A percentile compares a stretch with the other conserved stretches of the same genome.
phyloP scores from a whole-genome alignment of 768 basidiomycete species.

The Rhodotorula kratochvilovae region DNA sequence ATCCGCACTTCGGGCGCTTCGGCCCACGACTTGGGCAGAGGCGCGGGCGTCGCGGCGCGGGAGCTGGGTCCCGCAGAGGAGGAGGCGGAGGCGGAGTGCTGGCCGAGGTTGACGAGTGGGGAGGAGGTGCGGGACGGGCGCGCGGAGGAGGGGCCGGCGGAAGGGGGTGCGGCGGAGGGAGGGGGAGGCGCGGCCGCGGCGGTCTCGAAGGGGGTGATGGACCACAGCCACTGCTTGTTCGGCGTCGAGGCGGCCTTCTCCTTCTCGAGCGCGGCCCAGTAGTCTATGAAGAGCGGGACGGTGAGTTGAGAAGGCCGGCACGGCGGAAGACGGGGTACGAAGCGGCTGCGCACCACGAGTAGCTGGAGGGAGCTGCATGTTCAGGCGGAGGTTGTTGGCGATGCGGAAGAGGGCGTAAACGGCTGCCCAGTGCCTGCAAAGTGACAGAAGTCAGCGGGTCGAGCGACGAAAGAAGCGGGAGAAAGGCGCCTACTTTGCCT shows the following conservation, averaged over 20 bases:
- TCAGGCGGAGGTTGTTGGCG: conserved; percentile 48
- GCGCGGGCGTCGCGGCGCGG: neutral
- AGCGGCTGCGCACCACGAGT: conserved; percentile 56
- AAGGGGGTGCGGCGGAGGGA: neutral
- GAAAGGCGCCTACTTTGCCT: conserved; percentile 68
- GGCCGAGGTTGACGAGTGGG: neutral
- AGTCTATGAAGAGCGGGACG: conserved; percentile 2
- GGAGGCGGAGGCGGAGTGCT: neutral
- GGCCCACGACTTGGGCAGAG: conserved; percentile 44
- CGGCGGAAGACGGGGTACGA: too few species aligned
- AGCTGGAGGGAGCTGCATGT: conserved; percentile 71
- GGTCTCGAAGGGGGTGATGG: conserved; percentile 35
- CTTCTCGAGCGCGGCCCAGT: conserved; percentile 36
- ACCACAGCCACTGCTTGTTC: conserved; percentile 40
- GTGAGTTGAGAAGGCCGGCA: neutral
- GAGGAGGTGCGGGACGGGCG: neutral
- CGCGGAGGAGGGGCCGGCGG: neutral
- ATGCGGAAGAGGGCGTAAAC: conserved; percentile 41
- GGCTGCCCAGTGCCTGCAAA: conserved; percentile 16
- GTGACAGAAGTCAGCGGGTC: too few species aligned
- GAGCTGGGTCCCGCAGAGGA: neutral
- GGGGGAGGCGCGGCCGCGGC: conserved; percentile 35
- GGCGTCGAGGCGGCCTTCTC: conserved; percentile 34
- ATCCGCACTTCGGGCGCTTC: conserved; percentile 69
- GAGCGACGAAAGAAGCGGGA: neutral